These are phyloP conservation scores for Earliella scabrosa DNA, from an alignment of 1,284 basidiomycete species.

Conservation along the genomic window DNA sequence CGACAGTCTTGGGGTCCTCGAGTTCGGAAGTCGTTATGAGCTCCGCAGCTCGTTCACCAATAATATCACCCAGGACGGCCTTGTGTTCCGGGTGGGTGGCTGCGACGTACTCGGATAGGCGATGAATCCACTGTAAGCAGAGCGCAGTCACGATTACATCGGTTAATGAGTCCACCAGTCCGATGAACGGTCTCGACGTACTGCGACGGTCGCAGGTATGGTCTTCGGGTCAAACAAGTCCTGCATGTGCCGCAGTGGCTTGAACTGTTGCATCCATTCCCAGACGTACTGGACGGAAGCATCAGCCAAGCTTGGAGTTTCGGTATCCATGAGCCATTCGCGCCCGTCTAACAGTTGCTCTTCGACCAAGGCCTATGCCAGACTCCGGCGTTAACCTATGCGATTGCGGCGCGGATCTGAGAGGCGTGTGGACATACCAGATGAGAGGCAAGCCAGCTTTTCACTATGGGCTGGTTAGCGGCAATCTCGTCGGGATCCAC, in stretches of 20 bases:
- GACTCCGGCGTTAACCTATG: too few relatives aligned
- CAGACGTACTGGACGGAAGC: conserved; percentile 52
- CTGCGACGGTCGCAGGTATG: conserved; percentile 48
- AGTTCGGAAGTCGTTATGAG: conserved; percentile 41
- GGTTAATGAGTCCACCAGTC: background rate
- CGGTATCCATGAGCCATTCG: conserved; percentile 62
- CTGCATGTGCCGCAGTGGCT: conserved; percentile 25
- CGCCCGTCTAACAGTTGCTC: conserved; percentile 59
- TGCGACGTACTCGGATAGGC: conserved; percentile 38
- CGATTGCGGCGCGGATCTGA: background rate
- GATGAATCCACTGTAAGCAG: conserved; percentile 52
- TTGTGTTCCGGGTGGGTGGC: conserved; percentile 5
- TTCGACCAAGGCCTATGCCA: conserved; percentile 50
- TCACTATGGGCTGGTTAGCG: conserved; percentile 34
- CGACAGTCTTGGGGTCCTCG: conserved; percentile 45
- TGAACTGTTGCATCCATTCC: conserved; percentile 47
- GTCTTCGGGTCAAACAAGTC: conserved; percentile 43
- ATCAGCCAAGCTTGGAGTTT: conserved; percentile 53
- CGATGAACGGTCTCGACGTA: conserved; percentile 28
- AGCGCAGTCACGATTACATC: background rate
- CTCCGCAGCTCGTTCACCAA: conserved; percentile 48
- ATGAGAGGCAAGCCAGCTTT: conserved; percentile 44
- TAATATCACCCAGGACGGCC: conserved; percentile 37
- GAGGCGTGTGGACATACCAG: conserved; percentile 34
- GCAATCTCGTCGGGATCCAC: conserved; percentile 42